Evolutionary conservation across 2,329 filamentous ascomycete species (phyloP), one percentile per base, ranked within the genome.

Genomic region (Elsinoe perseae): DNA sequence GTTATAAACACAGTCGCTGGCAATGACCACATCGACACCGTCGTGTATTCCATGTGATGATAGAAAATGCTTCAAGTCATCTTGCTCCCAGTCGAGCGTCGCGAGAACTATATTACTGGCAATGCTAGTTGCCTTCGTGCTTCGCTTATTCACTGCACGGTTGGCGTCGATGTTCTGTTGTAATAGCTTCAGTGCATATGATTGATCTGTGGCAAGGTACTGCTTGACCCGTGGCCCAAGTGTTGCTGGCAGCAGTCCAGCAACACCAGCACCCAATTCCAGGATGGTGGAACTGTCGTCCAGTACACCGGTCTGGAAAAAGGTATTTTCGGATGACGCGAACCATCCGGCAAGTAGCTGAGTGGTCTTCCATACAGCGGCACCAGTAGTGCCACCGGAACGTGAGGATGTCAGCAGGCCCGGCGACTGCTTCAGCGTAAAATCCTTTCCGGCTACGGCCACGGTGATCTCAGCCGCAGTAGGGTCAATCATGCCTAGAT

Each of bases 1-100:
- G 71, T 97, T 98, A 75, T 95, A 98, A 63, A 98, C 86, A 70
- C 91, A 96, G 70, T 98, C 93, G 66, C 89, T 95, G 3, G 90
- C 89, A 32, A 97, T 69, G 9, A 97, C 75, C 12, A 83, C 72
- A 64, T 68, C 8, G 67, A 61, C 21, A 73, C 79, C 66, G 9
- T 55, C 25, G 5, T 50, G 10, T 16, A 68, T 58, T n/a, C 58
- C 63, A 8, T 84, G 77, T 46, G 77, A 70, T 59, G 82, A 78
- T 0, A 77, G 75, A 6, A 75, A 63, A 3, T 66, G 65, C 1
- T 64, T 62, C 1, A 79, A 68, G 46, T 73, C 71, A 62, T 81
- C 76, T 1, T 69, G 69, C 67, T 97, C 91, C 93, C 93, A 98
- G 71, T 98, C 92, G 0, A 96, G 75, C 5, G 40, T 8, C 23